Evolutionary conservation across 306 rosid species (phyloP), one percentile per base, ranked within the genome.

Genomic region (Vigna hirtella): DNA sequence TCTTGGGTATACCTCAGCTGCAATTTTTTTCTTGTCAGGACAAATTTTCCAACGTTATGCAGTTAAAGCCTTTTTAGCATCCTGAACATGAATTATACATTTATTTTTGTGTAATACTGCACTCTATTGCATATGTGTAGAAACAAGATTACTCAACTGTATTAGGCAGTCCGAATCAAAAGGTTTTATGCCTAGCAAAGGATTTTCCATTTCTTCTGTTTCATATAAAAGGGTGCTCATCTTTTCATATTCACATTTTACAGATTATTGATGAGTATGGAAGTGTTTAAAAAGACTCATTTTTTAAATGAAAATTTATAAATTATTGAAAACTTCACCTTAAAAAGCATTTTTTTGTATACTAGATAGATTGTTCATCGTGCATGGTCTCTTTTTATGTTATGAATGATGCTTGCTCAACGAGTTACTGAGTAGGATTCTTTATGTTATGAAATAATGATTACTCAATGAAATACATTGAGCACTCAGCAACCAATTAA

Each of bases 291-390:
- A 32, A 32, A 47, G 52, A 53, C 36, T 22, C 26, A 45, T 13
- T 70, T 70, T 34, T 4, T 30, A 20, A 62, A 49, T 36, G 12
- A 51, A 40, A 15, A 43, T 66, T 65, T 55, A 2, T 65, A 65
- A 6, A 73, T 52, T 14, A 53, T 52, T 40, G 74, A 58, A 52
- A 42, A 6, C 20, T 73, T 64, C 69, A 43, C 55, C 4, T 81
- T 34, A n/a, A 51, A 32, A 18, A 15, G 1, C 45, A 9, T 45
- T 66, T 48, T 16, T 72, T 40, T 5, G 1, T 30, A 32, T 28
- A 65, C 34, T 43, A 73, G 18, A 45, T 43, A 73, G 20, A 45
- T 53, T 71, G 43, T 74, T 17, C 34, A 24, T 73, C 28, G 26
- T 47, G 57, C 15, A 14, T 16, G 72, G 73, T 61, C 76, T 81